Base-by-base conservation (phyloP, 768 basidiomycete species). In the Candolleomyces aberdarensis region DNA sequence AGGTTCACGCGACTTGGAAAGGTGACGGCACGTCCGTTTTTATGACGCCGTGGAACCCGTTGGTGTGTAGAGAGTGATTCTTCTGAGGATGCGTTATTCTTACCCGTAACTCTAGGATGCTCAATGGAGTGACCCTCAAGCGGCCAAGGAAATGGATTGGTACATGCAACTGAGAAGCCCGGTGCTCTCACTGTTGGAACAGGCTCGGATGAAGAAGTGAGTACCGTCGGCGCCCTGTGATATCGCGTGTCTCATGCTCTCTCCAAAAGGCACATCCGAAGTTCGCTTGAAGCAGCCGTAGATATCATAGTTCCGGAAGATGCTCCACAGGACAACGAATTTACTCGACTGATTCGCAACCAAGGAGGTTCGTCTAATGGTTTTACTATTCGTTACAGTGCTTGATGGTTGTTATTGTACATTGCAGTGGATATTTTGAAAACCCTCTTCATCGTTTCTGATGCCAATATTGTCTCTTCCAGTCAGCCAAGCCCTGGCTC, bases 381-480 rank as follows among this genome's bases (percentile, higher is more conserved):
- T 26, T 40, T n/a, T 20, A 31, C 8, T 3, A 31, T 40, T 22
- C 15, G 43, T n/a, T 3, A 36, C 36, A 36, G 36, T n/a, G 44
- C 14, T 41, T 50, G 29, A 46, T 63, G 19, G 8, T 19, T 48
- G 19, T 9, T 58, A 40, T 47, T 44, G 85, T 75, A 71, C 72
- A 78, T 70, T 17, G n/a, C 66, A 92, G 93, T 83, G 68, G 67
- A 72, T 17, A 80, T 85, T 60, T 73, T 96, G 26, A 86, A 85
- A 67, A 87, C 85, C 0, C 76, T 96, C 5, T 94, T 93, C 73
- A 91, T 92, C 56, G 89, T 92, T 1, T 95, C 94, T 1, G 81
- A 91, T 57, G 89, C 83, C 14, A 75, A 72, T 6, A 60, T 94
- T 8, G 73, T 71, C 0, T 79, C 84, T 56, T 75, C 81, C 65